phyloP scores from a whole-genome alignment of 371 early-diverging fungal genomes.

The Batrachochytrium dendrobatidis region DNA sequence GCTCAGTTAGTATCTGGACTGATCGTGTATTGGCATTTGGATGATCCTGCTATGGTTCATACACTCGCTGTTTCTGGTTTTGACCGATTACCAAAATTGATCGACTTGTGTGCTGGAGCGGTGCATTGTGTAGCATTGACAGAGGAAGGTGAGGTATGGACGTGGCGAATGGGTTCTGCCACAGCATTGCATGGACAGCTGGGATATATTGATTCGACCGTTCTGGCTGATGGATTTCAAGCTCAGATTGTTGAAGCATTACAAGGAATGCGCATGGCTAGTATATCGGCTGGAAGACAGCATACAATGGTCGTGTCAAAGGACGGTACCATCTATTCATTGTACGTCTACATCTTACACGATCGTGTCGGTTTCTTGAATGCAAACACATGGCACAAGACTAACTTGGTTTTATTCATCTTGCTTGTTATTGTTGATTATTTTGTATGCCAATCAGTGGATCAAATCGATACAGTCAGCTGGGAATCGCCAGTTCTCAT shows the following conservation, averaged over 20 bases:
- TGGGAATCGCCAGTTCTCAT: constrained; percentile 4
- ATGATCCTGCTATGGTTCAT: too few relatives aligned
- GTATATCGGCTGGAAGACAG: constrained; percentile 6
- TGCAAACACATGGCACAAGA: neutral
- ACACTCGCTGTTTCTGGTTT: too few relatives aligned
- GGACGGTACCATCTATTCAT: constrained; percentile 15
- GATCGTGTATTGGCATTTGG: too few relatives aligned
- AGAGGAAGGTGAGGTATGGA: neutral
- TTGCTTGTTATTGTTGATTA: neutral
- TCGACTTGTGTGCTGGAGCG: neutral
- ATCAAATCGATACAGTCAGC: constrained; percentile 2
- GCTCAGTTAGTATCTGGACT: too few relatives aligned
- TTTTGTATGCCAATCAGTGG: constrained; percentile 1
- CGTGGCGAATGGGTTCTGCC: neutral
- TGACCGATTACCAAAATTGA: too few relatives aligned
- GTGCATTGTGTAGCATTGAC: neutral
- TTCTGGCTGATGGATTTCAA: neutral
- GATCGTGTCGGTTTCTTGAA: too few relatives aligned
- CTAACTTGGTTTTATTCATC: neutral
- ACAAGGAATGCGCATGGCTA: constrained; percentile 6
- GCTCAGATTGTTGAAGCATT: constrained; percentile 11
- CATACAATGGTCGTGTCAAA: constrained; percentile 11
- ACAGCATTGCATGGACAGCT: constrained; percentile 14
- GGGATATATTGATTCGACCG: constrained; percentile 6
- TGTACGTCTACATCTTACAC: too few relatives aligned